Conservation (phyloP, 768 basidiomycete species). For the Agrocybe praecox region DNA sequence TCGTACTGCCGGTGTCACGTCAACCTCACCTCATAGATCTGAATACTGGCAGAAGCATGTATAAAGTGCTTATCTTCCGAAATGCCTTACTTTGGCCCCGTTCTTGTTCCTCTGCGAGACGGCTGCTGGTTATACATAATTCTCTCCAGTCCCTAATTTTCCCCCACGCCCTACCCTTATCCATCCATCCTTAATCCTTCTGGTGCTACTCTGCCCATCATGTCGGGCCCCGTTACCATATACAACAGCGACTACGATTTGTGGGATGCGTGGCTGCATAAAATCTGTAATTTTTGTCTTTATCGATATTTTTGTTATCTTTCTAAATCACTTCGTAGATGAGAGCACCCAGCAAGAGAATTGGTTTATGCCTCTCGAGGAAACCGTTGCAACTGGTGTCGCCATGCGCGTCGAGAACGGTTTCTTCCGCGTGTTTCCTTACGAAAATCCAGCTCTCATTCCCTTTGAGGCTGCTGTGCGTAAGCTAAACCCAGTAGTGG, state of each 20-base stretch:
- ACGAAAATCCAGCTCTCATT: conserved; percentile 71
- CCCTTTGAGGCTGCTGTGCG: conserved; percentile 82
- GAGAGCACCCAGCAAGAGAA: conserved; percentile 64
- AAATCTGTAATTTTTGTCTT: conserved; percentile 51
- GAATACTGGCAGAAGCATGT: conserved; percentile 16
- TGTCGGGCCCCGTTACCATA: conserved; percentile 39
- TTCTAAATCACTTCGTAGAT: conserved; percentile 36
- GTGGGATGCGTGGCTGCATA: conserved; percentile 78
- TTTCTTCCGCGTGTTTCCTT: conserved; percentile 84
- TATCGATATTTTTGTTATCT: background rate
- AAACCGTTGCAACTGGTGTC: conserved; percentile 72
- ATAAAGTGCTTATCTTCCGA: conserved; percentile 18
- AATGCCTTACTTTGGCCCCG: conserved; percentile 22
- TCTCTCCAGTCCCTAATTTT: conserved; percentile 19
- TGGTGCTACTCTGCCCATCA: conserved; percentile 8
- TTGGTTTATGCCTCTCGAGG: conserved; percentile 81
- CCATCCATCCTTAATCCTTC: too few relatives aligned
- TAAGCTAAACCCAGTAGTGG: conserved; percentile 79
- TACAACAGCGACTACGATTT: conserved; percentile 74
- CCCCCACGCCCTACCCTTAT: too few relatives aligned
- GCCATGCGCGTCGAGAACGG: conserved; percentile 63
- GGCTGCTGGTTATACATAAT: conserved; percentile 18
- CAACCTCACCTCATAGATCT: conserved; percentile 4
- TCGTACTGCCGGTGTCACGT: conserved; percentile 15
- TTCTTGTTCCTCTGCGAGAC: conserved; percentile 22